These are phyloP conservation scores for Dissoconium aciculare DNA, from an alignment of 2,329 filamentous ascomycete genomes.

Conservation along the genomic window DNA sequence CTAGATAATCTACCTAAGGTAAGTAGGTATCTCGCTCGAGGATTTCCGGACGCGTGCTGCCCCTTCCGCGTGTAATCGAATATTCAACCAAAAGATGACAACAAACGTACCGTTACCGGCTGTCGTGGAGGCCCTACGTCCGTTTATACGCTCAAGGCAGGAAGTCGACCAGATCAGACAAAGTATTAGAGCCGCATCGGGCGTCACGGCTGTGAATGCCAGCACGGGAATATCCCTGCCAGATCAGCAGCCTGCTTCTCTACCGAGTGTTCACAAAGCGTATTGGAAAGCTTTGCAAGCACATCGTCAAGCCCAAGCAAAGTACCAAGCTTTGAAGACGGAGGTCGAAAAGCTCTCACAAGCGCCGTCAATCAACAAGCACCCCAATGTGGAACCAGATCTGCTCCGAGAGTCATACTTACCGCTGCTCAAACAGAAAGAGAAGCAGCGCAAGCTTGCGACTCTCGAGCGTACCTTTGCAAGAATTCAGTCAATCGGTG, in stretches of 20 bases:
- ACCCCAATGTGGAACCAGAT: constrained; percentile 1
- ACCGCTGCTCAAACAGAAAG: constrained; percentile 16
- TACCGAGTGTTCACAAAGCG: constrained; percentile 19
- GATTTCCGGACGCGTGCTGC: too few species aligned
- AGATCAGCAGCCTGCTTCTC: constrained; percentile 7
- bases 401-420: constrained; percentile 12
- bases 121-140: constrained; percentile 16
- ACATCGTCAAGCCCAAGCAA: constrained; percentile 16
- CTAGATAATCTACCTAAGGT: too few species aligned
- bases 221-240: neutral
- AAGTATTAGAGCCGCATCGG: constrained; percentile 15
- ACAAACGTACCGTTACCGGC: constrained; percentile 20
- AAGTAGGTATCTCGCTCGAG: too few species aligned
- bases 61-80: too few species aligned
- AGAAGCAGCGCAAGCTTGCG: constrained; percentile 17
- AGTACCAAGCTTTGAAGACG: constrained; percentile 18
- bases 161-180: constrained; percentile 17
- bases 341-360: constrained; percentile 13
- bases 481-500: constrained; percentile 10
- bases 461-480: constrained; percentile 15
- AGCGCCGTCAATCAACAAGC: neutral
- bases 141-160: constrained; percentile 19
- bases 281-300: constrained; percentile 20
- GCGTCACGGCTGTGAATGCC: constrained; percentile 5
- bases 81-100: too few species aligned